Base-by-base conservation (phyloP, 2,329 filamentous ascomycete species). In the Pochonia chlamydosporia region DNA sequence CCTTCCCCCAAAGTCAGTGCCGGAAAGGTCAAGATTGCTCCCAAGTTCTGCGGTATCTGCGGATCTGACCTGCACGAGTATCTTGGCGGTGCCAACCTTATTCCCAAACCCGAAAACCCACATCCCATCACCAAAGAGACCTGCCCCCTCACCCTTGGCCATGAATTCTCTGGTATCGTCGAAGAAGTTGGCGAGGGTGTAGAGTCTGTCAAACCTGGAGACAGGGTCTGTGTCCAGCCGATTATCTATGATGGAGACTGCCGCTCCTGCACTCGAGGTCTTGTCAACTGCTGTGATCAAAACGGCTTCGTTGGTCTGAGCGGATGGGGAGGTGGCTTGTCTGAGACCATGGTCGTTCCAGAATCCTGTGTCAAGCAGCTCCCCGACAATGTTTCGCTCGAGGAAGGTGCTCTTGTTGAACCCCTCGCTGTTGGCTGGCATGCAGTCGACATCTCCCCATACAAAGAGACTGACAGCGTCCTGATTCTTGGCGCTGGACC, bases 121-220 rank as follows among this genome's bases (percentile, higher is more conserved):
- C 82, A 85, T 55, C 73, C 73, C 2, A 61, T 84, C 20, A 85
- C 81, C 0, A 67, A 72, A 26, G 77, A 78, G 48, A 69, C 66
- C 1, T 70, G 79, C 30, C 82, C 81, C 3, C 70, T 84, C 9
- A 81, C 73, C 0, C 67, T 85, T 9, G 82, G 83, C 23, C 82
- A 86, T 56, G 83, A 86, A 57, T 82, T 85, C 61, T 77, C 73
- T 3, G 82, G 82, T 10, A 71, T 73, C 2, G 67, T 86, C 26
- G 69, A 73, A 10, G 78, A 82, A 53, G 64, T 85, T n/a, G 81
- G 81, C 1, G 56, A 66, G 0, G 70, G 64, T 1, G 73, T 81
- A 2, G 62, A 56, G 0, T 59, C 59, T 9, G 64, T 84, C 41
- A 65, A 71, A 37, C 59, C 75, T 1, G 81, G 81, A 1, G 75